Evolutionary conservation across 768 basidiomycete genomes (phyloP).

Genomic region (Amanita muscaria): DNA sequence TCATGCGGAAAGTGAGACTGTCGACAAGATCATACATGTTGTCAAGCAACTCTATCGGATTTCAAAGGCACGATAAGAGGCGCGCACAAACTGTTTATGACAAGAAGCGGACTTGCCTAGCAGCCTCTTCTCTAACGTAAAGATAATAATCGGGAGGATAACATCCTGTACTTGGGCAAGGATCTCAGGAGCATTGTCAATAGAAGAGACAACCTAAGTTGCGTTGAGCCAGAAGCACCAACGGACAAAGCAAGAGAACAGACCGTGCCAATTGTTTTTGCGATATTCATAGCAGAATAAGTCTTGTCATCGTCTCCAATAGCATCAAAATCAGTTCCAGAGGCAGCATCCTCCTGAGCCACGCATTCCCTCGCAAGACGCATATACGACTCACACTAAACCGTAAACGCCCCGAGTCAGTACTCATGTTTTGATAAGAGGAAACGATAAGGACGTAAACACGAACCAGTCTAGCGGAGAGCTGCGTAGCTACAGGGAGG

Average conservation of each 20-base stretch:
- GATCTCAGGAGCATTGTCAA: constrained; percentile 68
- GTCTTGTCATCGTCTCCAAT: constrained; percentile 71
- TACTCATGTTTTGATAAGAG: background rate
- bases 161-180: constrained; percentile 75
- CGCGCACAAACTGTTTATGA: background rate
- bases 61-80: background rate
- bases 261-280: constrained; percentile 78
- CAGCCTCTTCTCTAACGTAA: constrained; percentile 69
- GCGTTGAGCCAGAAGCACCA: background rate
- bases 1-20: constrained; percentile 73
- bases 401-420: background rate
- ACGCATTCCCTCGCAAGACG: constrained; percentile 68
- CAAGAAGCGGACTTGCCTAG: constrained; percentile 48
- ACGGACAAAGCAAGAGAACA: constrained; percentile 15
- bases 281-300: constrained; percentile 79
- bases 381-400: constrained; percentile 73
- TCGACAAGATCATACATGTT: constrained; percentile 84
- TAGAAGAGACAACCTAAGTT: constrained; percentile 59
- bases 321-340: constrained; percentile 47
- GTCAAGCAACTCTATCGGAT: constrained; percentile 65
- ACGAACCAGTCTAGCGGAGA: constrained; percentile 68
- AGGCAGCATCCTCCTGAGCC: constrained; percentile 41
- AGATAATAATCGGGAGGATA: constrained; percentile 66
- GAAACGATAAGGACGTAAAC: constrained; percentile 18
- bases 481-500: constrained; percentile 74